Evolutionary conservation across 2,329 filamentous ascomycete genomes (phyloP), one percentile per base, ranked within the genome.

Genomic region (Colletotrichum paranaense): DNA sequence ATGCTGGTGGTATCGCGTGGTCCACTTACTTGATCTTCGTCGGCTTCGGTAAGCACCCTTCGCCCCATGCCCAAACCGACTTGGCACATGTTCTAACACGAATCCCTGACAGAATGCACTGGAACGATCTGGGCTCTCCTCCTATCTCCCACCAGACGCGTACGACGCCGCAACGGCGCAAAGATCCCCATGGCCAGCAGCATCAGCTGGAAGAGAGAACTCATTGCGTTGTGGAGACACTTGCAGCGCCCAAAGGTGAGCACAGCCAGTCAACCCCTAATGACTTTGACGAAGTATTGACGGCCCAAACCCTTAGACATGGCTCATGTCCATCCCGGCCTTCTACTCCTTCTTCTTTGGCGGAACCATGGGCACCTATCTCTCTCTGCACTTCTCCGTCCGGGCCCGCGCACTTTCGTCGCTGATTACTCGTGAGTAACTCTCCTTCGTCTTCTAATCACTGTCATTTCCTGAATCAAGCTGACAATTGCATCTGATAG

Each of bases 301-400:
- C 32, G 14, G 28, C 0, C 24, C 68, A 1, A 1, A 1, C 19
- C 6, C 74, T 75, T 76, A 78, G 65, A 64, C 77, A 14, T 80
- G 77, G 67, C 76, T 78, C 5, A 77, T 70, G 67, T 79, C 80
- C 16, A 64, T 68, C 9, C 62, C 77, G 55, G 12, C 76, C 58
- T 57, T 78, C 72, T 82, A 82, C 75, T 82, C 81, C 1, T 83
- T 83, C 77, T 83, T 83, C 76, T 82, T 81, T 24, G 81, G 81
- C 32, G 82, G 81, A 32, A 81, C 77, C 32, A 76, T 75, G 32
- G 75, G 78, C 12, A 75, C 76, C 3, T 79, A 77, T 28, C 62
- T 78, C 14, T 76, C 76, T 1, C 35, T 78, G 7, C 78, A 78
- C 52, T 79, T 79, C 52, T 76, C 76, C 0, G 76, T 79, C 1